These are phyloP conservation scores for Lepiota subincarnata DNA, from an alignment of 768 basidiomycete genomes.

Conservation along the genomic window DNA sequence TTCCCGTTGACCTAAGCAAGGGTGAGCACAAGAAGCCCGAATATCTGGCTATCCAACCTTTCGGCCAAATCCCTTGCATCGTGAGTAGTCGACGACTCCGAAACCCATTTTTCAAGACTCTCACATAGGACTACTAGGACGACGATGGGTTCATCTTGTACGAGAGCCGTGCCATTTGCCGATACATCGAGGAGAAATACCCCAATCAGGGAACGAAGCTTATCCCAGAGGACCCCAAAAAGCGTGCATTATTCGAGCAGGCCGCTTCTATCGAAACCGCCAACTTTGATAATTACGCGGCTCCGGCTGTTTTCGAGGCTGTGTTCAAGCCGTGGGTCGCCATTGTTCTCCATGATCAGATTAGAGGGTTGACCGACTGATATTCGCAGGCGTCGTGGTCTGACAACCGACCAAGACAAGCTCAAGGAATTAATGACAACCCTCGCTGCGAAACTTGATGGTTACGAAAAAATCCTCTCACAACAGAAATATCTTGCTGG, in stretches of 20 bases:
- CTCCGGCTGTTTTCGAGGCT: conserved; percentile 35
- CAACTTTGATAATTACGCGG: conserved; percentile 50
- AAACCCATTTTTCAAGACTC: too few species aligned
- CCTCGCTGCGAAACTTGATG: conserved; percentile 42
- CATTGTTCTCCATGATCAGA: not conserved
- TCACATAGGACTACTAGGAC: conserved; percentile 26
- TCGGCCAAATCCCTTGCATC: conserved; percentile 46
- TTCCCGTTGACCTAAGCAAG: conserved; percentile 32
- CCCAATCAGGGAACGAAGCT: conserved; percentile 44
- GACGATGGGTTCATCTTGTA: conserved; percentile 66
- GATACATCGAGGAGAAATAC: conserved; percentile 58
- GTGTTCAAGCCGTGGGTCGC: not conserved
- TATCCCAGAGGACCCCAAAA: conserved; percentile 39
- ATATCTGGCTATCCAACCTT: conserved; percentile 43
- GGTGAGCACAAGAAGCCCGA: conserved; percentile 32
- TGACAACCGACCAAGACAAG: conserved; percentile 26
- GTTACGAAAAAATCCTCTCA: conserved; percentile 51
- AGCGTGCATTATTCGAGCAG: conserved; percentile 46
- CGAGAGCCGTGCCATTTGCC: conserved; percentile 58
- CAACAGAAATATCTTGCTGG: conserved; percentile 57
- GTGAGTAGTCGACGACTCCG: conserved; percentile 14
- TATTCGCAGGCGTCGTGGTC: conserved; percentile 17
- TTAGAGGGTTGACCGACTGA: not conserved
- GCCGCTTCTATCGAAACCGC: conserved; percentile 46
- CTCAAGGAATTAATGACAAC: conserved; percentile 21